Evolutionary conservation across 1,139 yeast genomes (phyloP).

Genomic region (Suhomyces atakaporum): DNA sequence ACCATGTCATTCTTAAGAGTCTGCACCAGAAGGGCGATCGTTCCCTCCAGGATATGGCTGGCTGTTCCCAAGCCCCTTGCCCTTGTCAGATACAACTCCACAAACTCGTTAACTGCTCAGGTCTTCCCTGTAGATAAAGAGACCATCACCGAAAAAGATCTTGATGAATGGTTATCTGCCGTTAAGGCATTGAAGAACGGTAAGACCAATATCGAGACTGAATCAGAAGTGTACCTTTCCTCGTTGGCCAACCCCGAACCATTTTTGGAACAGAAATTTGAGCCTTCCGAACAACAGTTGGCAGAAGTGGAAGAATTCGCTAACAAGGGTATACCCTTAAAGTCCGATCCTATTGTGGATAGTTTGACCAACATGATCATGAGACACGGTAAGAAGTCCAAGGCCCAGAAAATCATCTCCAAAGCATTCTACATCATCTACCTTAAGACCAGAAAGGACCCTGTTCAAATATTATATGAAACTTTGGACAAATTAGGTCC

Average conservation of each 20-base stretch:
- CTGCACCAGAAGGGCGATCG: conserved; percentile 9
- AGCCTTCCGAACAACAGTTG: conserved; percentile 62
- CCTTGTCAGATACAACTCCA: conserved; percentile 18
- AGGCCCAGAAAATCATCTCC: conserved; percentile 72
- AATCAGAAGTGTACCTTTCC: conserved; percentile 47
- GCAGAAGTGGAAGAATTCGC: conserved; percentile 53
- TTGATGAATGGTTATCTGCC: conserved; percentile 67
- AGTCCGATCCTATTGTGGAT: conserved; percentile 68
- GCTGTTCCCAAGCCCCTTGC: conserved; percentile 7
- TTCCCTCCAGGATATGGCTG: conserved; percentile 9
- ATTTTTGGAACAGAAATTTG: conserved; percentile 43
- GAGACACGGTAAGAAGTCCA: conserved; percentile 88
- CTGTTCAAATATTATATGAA: conserved; percentile 70
- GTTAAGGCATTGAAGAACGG: conserved; percentile 57
- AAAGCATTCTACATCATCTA: conserved; percentile 82
- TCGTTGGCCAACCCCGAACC: conserved; percentile 39
- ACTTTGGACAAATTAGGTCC: conserved; percentile 87
- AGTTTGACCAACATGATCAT: conserved; percentile 84
- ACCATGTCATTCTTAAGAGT: conserved; percentile 15
- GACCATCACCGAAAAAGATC: conserved; percentile 52
- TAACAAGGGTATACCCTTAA: conserved; percentile 58
- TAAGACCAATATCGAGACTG: conserved; percentile 33
- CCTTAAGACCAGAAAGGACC: conserved; percentile 70
- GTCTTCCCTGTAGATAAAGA: conserved; percentile 44
- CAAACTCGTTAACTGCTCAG: conserved; percentile 33